Conservation (phyloP, 2,329 filamentous ascomycete species). For the Sclerotinia trifoliorum region DNA sequence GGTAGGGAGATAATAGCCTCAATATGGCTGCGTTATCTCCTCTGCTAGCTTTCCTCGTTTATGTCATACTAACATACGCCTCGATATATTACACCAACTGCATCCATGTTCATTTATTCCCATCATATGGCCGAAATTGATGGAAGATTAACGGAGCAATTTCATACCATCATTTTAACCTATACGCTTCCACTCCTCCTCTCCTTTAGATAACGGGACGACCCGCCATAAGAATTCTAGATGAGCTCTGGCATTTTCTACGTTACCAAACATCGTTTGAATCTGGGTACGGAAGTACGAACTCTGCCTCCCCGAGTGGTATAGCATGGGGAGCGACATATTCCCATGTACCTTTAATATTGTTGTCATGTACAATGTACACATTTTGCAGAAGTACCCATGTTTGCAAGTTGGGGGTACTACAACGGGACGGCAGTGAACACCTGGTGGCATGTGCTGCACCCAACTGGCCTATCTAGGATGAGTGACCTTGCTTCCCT, state of each 20-base stretch:
- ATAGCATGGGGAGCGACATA: conserved; percentile 26
- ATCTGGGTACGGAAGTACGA: conserved; percentile 37
- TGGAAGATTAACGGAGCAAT: conserved; percentile 15
- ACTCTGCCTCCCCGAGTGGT: conserved; percentile 33
- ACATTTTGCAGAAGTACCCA: conserved; percentile 21
- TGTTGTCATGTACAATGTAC: conserved; percentile 28
- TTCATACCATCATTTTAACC: conserved; percentile 3
- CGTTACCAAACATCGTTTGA: conserved; percentile 19
- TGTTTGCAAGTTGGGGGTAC: conserved; percentile 19
- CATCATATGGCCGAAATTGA: neutral
- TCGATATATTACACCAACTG: neutral
- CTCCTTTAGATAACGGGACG: conserved; percentile 19
- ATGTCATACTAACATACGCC: neutral
- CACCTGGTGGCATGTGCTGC: conserved; percentile 34
- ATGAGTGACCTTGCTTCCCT: conserved; percentile 5
- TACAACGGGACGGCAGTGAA: conserved; percentile 28
- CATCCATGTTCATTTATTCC: neutral
- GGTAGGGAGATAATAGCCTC: neutral
- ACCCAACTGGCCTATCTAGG: conserved; percentile 15
- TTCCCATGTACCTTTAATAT: conserved; percentile 7
- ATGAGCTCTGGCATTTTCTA: conserved; percentile 14
- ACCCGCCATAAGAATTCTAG: conserved; percentile 19
- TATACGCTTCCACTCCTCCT: neutral
- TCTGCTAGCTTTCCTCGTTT: neutral
- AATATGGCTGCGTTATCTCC: neutral